Base-by-base conservation (phyloP, 2,329 filamentous ascomycete genomes). In the Fusarium metavorans region DNA sequence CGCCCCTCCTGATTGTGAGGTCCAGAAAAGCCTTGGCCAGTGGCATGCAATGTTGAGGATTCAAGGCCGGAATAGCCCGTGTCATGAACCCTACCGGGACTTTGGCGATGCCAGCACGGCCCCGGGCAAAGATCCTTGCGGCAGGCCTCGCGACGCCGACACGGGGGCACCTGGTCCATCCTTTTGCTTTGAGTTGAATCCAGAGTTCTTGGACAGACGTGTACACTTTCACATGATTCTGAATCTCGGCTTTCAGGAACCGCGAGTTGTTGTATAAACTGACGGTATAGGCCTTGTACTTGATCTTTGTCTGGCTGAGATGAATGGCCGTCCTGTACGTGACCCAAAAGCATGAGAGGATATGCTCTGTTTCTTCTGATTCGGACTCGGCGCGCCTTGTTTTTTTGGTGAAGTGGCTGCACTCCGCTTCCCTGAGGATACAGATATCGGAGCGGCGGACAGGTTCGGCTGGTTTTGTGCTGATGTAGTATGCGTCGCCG, bases 21-120 rank as follows among this genome's bases (percentile, higher is more conserved):
- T 65, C 32, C 13, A 77, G 20, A n/a, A 57, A 67, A 0, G 10
- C 59, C 1, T 37, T 50, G 13, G 52, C 30, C 2, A 77, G 60
- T 9, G 59, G 61, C 1, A 43, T 39, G 0, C 48, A 34, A 4
- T 77, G 68, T 1, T 57, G 20, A 4, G 16, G 18, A 4, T 63
- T 23, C 1, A 77, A 14, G 5, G 72, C 48, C 4, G 27, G 43
- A 5, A 76, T 74, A 13, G 25, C 56, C 11, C 32, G 27, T 30
- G 64, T 66, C 5, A 66, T 34, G 35, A 66, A 68, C 9, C 75
- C 73, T 6, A 58, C 25, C 0, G 34, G 25, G n/a, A 39, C 16
- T 9, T 27, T 27, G 4, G 35, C 45, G 10, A 35, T 8, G 14
- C 57, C 57, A 9, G 32, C 35, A 10, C 27, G 52, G 18, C 39